Evolutionary conservation across 2,329 filamentous ascomycete genomes (phyloP).

Genomic region (Ophiostoma ulmi): DNA sequence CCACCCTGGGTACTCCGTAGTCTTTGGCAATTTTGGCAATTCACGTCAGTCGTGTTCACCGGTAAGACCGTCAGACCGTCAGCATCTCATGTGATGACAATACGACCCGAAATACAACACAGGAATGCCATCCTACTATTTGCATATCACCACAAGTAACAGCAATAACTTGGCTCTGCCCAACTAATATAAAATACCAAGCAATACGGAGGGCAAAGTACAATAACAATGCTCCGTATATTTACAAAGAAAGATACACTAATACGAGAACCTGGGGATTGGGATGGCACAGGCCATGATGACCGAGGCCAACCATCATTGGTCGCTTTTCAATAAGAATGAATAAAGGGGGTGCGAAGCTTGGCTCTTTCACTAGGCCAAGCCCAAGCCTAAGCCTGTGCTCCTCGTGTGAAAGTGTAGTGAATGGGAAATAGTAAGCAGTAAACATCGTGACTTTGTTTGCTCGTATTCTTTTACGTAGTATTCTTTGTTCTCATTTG

Average conservation of each 20-base stretch:
- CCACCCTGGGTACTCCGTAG: no score
- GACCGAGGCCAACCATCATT: neutral
- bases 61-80: neutral
- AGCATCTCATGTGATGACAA: neutral
- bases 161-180: no score
- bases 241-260: neutral
- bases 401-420: neutral
- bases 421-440: neutral
- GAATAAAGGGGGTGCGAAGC: neutral
- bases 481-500: neutral
- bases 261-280: constrained; percentile 8
- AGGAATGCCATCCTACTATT: neutral
- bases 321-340: neutral
- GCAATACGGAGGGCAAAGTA: neutral
- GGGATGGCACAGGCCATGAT: neutral
- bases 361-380: neutral
- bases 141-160: no score
- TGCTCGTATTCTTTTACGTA: no score
- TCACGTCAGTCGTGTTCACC: neutral
- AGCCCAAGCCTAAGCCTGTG: no score
- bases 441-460: neutral
- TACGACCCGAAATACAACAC: neutral
- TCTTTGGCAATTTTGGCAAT: neutral
- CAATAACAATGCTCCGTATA: neutral
- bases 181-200: neutral